A percentile compares a stretch with the other conserved stretches of the same genome.
phyloP scores from a whole-genome alignment of 2,329 filamentous ascomycete genomes.

The Chaetomium olivaceum region DNA sequence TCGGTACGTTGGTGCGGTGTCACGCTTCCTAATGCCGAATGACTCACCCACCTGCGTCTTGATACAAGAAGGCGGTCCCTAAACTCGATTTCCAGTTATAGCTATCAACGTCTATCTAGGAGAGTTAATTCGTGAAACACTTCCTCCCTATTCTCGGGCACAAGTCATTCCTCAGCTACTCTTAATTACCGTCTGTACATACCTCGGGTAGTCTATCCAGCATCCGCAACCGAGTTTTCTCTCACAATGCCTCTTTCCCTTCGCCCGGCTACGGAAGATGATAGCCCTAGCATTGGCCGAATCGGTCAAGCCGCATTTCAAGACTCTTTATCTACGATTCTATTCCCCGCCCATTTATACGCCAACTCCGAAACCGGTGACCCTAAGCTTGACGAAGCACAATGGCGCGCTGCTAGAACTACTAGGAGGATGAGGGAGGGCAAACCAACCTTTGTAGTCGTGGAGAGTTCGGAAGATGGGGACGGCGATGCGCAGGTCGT shows the following conservation, averaged over 20 bases:
- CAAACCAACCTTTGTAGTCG: slow-evolving; percentile 25
- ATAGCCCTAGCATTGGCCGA: slow-evolving; percentile 32
- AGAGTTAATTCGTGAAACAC: neutral
- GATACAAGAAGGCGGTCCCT: neutral
- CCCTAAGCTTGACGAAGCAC: slow-evolving; percentile 19
- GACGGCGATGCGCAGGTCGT: slow-evolving; percentile 16
- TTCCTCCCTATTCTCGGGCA: neutral
- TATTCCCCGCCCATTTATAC: slow-evolving; percentile 27
- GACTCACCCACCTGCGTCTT: neutral
- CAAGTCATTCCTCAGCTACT: neutral
- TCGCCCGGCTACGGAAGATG: slow-evolving; percentile 33
- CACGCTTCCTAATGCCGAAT: neutral
- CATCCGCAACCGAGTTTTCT: neutral
- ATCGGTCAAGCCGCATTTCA: slow-evolving; percentile 33
- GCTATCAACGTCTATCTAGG: neutral
- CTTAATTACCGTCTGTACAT: too few species aligned
- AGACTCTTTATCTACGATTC: slow-evolving; percentile 14
- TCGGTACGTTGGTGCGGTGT: neutral
- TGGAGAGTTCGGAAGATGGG: slow-evolving; percentile 21
- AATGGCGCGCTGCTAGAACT: slow-evolving; percentile 25
- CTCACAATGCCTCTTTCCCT: slow-evolving; percentile 32
- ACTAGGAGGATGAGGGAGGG: slow-evolving; percentile 24
- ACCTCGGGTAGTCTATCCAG: neutral
- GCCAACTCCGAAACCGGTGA: slow-evolving; percentile 19
- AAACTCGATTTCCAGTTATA: neutral